Evolutionary conservation across 2,329 filamentous ascomycete species (phyloP).

Genomic region (Aureobasidium zeae): DNA sequence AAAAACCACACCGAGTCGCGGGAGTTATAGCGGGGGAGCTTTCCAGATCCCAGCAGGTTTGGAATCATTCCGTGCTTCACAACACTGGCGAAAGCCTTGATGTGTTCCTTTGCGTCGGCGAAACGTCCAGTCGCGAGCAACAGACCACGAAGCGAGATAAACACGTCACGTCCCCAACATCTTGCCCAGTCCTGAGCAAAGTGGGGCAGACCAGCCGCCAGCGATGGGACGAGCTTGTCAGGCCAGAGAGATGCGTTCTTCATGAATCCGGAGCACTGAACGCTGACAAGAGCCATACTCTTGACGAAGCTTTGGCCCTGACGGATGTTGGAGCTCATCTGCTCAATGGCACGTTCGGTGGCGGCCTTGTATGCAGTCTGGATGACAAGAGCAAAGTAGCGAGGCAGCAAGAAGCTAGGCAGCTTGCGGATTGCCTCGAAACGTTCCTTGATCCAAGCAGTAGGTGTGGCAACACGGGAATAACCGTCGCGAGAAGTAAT

Average conservation of each 20-base stretch:
- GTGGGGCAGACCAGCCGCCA: conserved; percentile 88
- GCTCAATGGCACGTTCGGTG: conserved; percentile 64
- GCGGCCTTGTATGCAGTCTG: conserved; percentile 81
- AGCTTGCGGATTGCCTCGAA: conserved; percentile 79
- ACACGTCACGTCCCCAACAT: conserved; percentile 95
- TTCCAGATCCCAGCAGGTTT: conserved; percentile 80
- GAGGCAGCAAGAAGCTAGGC: conserved; percentile 79
- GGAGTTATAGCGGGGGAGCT: conserved; percentile 84
- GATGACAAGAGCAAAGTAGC: conserved; percentile 86
- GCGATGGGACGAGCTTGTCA: conserved; percentile 68
- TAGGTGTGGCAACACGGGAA: conserved; percentile 53
- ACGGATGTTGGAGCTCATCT: conserved; percentile 69
- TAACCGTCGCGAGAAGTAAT: conserved; percentile 55
- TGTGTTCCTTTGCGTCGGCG: conserved; percentile 84
- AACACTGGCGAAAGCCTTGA: conserved; percentile 87
- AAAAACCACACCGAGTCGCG: conserved; percentile 98
- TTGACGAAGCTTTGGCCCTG: conserved; percentile 84
- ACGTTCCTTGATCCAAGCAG: conserved; percentile 70
- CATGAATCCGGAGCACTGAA: conserved; percentile 82
- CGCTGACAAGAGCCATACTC: conserved; percentile 78
- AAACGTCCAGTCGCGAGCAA: conserved; percentile 83
- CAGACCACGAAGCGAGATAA: conserved; percentile 89
- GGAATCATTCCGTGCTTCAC: conserved; percentile 98
- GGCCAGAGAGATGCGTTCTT: conserved; percentile 89
- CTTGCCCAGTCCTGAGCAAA: conserved; percentile 90